Evolutionary conservation across 805 yeast species (phyloP).

Genomic region (Pichia insulana): DNA sequence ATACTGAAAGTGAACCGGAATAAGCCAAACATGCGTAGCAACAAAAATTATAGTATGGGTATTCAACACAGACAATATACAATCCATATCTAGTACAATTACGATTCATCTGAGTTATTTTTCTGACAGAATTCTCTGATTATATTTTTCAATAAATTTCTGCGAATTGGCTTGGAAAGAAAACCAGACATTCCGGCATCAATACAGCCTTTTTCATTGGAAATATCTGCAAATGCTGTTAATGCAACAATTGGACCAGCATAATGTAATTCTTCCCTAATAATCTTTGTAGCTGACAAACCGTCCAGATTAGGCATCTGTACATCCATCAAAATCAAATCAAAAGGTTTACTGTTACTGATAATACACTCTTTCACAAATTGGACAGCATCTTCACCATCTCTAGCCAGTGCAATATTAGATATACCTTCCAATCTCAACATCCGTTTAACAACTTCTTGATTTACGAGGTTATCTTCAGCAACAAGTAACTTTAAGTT

Average conservation of each 20-base stretch:
- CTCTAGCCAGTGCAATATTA: conserved; percentile 70
- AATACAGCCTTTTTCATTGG: conserved; percentile 77
- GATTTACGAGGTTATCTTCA: conserved; percentile 90
- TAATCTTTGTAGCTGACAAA: conserved; percentile 65
- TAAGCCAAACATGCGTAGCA: too few relatives aligned
- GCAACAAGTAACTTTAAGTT: conserved; percentile 63
- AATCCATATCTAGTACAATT: not conserved
- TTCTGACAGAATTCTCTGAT: conserved; percentile 37
- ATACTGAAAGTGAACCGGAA: conserved; percentile 1
- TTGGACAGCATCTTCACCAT: conserved; percentile 84
- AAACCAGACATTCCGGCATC: conserved; percentile 92
- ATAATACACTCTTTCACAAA: conserved; percentile 43
- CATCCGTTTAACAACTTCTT: conserved; percentile 89
- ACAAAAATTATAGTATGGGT: too few relatives aligned
- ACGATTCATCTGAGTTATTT: not conserved
- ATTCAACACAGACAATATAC: too few relatives aligned
- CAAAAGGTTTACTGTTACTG: conserved; percentile 36
- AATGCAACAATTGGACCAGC: conserved; percentile 80
- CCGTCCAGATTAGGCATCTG: conserved; percentile 97
- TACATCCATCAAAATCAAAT: conserved; percentile 89
- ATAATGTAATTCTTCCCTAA: conserved; percentile 55
- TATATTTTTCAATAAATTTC: conserved; percentile 56
- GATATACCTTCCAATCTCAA: conserved; percentile 70
- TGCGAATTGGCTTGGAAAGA: conserved; percentile 77
- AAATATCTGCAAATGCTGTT: conserved; percentile 92